Evolutionary conservation across 139 green algal genomes (phyloP).

Genomic region (Coelastrella sp.): DNA sequence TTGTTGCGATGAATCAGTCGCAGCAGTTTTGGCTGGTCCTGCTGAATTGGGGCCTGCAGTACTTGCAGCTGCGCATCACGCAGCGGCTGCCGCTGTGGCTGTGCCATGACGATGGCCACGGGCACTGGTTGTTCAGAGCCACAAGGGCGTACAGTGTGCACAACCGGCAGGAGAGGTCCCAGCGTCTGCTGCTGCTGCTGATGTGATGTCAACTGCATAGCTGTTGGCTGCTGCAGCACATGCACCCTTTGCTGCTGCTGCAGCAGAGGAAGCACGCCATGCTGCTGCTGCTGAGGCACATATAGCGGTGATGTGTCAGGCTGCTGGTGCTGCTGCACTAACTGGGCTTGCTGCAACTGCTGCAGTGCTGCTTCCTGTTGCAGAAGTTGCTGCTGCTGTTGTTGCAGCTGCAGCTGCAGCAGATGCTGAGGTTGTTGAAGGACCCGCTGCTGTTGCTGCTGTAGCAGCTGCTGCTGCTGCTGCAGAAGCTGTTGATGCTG

Average conservation of each 20-base stretch:
- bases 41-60: neutral
- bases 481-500: slow-evolving; percentile 3
- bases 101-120: neutral
- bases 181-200: slow-evolving; percentile 29
- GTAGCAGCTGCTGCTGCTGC: slow-evolving; percentile 30
- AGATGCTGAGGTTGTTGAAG: neutral
- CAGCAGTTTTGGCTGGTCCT: slow-evolving; percentile 19
- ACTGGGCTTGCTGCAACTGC: slow-evolving; percentile 4
- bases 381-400: slow-evolving; percentile 26
- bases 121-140: neutral
- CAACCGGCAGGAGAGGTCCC: slow-evolving; percentile 18
- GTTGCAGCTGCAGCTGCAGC: slow-evolving; percentile 1
- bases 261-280: neutral
- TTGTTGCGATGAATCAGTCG: slow-evolving; percentile 30
- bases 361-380: neutral
- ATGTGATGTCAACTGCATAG: neutral
- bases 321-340: neutral
- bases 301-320: too few species aligned
- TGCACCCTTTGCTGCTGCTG: neutral
- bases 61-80: neutral
- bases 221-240: neutral
- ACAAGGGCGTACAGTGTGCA: slow-evolving; percentile 33
- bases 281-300: neutral
- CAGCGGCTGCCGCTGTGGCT: neutral
- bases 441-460: slow-evolving; percentile 7